phyloP scores from a whole-genome alignment of 257 asterid species.

The Voacanga thouarsii region DNA sequence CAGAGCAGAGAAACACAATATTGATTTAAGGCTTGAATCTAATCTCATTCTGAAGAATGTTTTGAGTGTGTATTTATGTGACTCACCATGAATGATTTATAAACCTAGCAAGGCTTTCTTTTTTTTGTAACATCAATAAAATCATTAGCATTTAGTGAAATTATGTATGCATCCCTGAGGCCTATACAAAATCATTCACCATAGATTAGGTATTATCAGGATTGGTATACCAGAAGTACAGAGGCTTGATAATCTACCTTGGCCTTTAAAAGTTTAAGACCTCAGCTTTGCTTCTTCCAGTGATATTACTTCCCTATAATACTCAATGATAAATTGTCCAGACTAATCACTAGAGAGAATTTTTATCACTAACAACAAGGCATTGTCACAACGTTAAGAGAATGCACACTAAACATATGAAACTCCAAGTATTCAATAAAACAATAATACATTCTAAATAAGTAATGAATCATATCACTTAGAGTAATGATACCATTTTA shows the following conservation, averaged over 20 bases:
- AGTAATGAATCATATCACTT: not conserved
- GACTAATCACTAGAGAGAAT: conserved; percentile 47
- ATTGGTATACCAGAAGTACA: conserved; percentile 14
- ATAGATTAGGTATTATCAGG: conserved; percentile 18
- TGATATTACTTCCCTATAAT: conserved; percentile 87
- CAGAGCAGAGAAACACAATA: not conserved
- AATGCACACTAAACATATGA: not conserved
- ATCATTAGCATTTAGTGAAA: conserved; percentile 62
- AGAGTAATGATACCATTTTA: not conserved
- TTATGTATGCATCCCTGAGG: conserved; percentile 76
- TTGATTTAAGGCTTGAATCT: not conserved
- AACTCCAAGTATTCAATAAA: not conserved
- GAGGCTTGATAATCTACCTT: conserved; percentile 45
- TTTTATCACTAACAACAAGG: conserved; percentile 2
- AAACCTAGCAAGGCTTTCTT: conserved; percentile 87
- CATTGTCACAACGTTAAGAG: not conserved
- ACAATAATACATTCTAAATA: not conserved
- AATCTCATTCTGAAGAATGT: not conserved
- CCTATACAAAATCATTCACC: conserved; percentile 44
- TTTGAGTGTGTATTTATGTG: conserved; percentile 1
- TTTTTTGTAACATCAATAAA: conserved; percentile 81
- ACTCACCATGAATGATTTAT: conserved; percentile 93
- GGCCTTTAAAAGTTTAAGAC: conserved; percentile 68
- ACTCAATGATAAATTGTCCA: conserved; percentile 83
- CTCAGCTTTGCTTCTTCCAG: conserved; percentile 64